Evolutionary conservation across 1,284 basidiomycete species (phyloP).

Genomic region (Austroboletus niveus): DNA sequence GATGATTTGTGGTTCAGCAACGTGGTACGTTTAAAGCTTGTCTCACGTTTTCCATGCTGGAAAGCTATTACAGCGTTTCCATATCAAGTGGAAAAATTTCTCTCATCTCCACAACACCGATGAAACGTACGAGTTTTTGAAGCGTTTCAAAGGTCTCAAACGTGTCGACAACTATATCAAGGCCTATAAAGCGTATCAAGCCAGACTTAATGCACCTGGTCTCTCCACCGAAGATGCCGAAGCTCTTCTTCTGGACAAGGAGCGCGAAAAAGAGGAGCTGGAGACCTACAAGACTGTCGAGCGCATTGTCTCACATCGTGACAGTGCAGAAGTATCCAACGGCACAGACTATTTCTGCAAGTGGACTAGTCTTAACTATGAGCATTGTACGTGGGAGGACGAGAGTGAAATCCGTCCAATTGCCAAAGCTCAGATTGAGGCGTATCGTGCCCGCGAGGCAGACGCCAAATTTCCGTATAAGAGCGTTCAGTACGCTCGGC

Average conservation of each 20-base stretch:
- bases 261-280: conserved; percentile 85
- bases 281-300: conserved; percentile 93
- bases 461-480: conserved; percentile 86
- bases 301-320: conserved; percentile 84
- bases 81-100: conserved; percentile 95
- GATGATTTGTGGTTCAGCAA: conserved; percentile 85
- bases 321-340: conserved; percentile 52
- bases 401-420: conserved; percentile 78
- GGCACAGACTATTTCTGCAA: conserved; percentile 94
- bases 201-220: conserved; percentile 63
- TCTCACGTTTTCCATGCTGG: not conserved
- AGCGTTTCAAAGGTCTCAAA: conserved; percentile 91
- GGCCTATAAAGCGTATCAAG: conserved; percentile 72
- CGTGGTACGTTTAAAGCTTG: conserved; percentile 49
- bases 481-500: conserved; percentile 68
- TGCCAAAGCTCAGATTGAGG: conserved; percentile 75
- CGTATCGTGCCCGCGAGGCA: conserved; percentile 76
- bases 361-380: conserved; percentile 94
- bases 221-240: conserved; percentile 89
- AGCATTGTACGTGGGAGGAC: conserved; percentile 95
- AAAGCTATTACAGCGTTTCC: conserved; percentile 67
- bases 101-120: conserved; percentile 96
- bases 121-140: conserved; percentile 93
- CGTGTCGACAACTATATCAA: conserved; percentile 99
- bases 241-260: conserved; percentile 84